Evolutionary conservation across 768 basidiomycete species (phyloP).

Genomic region (Symmetrospora coprosmae): DNA sequence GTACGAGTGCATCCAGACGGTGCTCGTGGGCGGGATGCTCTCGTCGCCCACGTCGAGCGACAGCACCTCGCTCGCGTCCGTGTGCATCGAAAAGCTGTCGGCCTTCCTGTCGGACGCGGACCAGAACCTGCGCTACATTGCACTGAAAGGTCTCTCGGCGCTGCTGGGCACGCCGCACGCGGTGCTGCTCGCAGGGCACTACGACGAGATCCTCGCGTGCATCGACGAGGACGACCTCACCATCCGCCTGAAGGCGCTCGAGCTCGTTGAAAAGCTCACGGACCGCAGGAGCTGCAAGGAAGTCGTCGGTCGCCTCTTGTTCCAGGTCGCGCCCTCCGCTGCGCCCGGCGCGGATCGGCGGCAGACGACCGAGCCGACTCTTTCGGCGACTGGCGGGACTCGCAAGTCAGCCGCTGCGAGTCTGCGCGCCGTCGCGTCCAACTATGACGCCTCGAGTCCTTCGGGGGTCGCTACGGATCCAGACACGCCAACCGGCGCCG

Average conservation of each 20-base stretch:
- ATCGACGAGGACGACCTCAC: conserved; percentile 87
- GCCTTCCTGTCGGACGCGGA: conserved; percentile 81
- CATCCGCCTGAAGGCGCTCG: conserved; percentile 88
- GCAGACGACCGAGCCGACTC: no score
- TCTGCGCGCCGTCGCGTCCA: conserved; percentile 22
- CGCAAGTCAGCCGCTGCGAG: conserved; percentile 43
- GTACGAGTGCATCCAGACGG: conserved; percentile 96
- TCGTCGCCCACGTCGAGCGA: conserved; percentile 48
- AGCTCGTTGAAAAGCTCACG: conserved; percentile 86
- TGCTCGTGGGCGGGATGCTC: conserved; percentile 89
- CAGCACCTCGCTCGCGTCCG: conserved; percentile 62
- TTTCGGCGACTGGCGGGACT: no score
- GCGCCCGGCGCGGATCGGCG: conserved; percentile 40
- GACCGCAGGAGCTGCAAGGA: conserved; percentile 70
- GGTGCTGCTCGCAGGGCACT: conserved; percentile 77
- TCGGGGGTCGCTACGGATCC: conserved; percentile 12
- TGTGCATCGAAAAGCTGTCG: conserved; percentile 85
- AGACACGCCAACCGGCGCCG: conserved; percentile 21
- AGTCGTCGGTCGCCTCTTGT: conserved; percentile 75
- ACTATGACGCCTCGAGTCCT: conserved; percentile 11
- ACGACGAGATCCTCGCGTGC: conserved; percentile 75
- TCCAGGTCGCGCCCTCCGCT: conserved; percentile 49
- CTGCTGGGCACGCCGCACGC: conserved; percentile 58
- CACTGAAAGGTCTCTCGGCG: conserved; percentile 83
- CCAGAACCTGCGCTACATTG: conserved; percentile 95